Evolutionary conservation across 495 filamentous ascomycete genomes (phyloP), one percentile per base, ranked within the genome.

Genomic region (Talaromyces trachyspermus): DNA sequence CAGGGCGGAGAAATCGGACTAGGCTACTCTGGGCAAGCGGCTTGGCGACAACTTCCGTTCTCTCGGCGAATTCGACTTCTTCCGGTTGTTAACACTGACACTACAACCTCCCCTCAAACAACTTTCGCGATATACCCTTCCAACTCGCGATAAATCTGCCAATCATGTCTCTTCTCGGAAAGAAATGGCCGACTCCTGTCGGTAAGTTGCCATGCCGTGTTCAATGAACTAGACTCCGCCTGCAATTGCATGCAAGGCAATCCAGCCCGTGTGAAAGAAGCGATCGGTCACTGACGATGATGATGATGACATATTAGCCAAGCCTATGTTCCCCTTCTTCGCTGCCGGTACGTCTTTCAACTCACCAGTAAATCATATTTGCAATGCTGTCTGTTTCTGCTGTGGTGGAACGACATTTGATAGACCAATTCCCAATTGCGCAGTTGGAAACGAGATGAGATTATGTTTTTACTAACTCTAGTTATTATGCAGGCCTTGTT

Each of bases 281-380:
- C 10, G 27, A 18, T 43, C 23, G 41, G 19, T 43, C 18, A 66
- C 62, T 68, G 50, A 67, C 61, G 39, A 22, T 56, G 50, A 60
- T n/a, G n/a, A 54, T 48, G 42, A 48, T 50, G 49, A 50, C 55
- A 40, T 49, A 58, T 71, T 66, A 97, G 91, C 86, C 72, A 70
- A 76, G 73, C 89, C 90, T 53, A 78, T 94, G 80, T 81, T 77
- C 60, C 91, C 91, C 46, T 97, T 96, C 81, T 94, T 84, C 77
- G 72, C 78, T 72, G 90, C 91, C 63, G 89, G 91, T 97, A 91
- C 63, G 89, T 56, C 11, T 49, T 50, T 27, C 27, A 48, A 15
- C 26, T 46, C 14, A 15, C 20, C 26, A 18, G 19, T 5, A 33
- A 4, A 2, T 24, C 14, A 36, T 17, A 29, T 26, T 17, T 24